Evolutionary conservation across 148 eudicot genomes (phyloP), one percentile per base, ranked within the genome.

Genomic region (Persicaria tinctoria): DNA sequence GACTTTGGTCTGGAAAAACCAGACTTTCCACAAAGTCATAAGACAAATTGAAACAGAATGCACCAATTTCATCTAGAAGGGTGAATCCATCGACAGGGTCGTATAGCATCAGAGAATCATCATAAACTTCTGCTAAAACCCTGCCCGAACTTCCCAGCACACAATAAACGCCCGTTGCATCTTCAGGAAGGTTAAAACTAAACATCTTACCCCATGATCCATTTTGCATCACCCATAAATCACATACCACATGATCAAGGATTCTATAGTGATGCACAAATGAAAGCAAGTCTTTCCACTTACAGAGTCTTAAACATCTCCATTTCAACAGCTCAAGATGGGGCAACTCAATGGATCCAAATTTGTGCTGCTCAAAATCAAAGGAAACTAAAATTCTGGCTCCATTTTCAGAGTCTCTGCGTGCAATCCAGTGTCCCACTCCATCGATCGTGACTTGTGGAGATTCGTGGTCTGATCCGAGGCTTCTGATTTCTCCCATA

Each of bases 291-390:
- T 49, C 51, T 49, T 49, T 49, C 51, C 51, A 49, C 51, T 49
- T 49, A 5, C 51, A 49, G 8, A 49, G 8, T 49, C 2, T 49
- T 5, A 49, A 49, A 49, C 8, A 5, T 6, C 11, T 11, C 11
- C 10, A 49, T 11, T 23, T 16, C 59, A 16, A 12, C 6, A 5
- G 0, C 16, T 23, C 27, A 23, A 17, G 23, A 1, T 57, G 23
- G n/a, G 63, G 63, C 23, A 57, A 27, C 63, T 57, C 32, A 57
- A 57, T 57, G n/a, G 63, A n/a, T 57, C 63, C 63, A 57, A 57
- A 18, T 27, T n/a, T 57, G 9, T 57, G 10, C 27, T 18, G 8
- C 23, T 1, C 63, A 17, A 57, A 57, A 57, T 57, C 63, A 57
- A 57, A 57, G 63, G 18, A 57, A 57, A 57, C 20, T 5, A 57